Conservation (phyloP, 2,329 filamentous ascomycete species). For the Juglanconis sp. region DNA sequence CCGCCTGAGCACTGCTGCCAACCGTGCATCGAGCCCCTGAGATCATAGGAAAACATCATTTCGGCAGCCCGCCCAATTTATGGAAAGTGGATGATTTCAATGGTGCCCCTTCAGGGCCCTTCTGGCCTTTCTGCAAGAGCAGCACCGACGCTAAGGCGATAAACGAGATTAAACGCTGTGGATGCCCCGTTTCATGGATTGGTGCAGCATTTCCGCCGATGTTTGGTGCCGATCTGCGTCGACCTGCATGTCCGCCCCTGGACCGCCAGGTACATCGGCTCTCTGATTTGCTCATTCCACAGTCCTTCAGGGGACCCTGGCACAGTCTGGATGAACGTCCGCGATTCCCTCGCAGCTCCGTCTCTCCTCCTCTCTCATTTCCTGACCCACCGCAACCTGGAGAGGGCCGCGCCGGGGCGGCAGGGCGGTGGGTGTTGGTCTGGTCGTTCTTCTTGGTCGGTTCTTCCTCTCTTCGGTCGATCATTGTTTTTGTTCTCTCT, state of each 20-base stretch:
- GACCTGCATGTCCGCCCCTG: conserved; percentile 6
- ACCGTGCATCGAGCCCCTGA: conserved; percentile 3
- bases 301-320: conserved; percentile 16
- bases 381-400: conserved; percentile 12
- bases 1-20: background rate
- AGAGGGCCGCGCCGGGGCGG: background rate
- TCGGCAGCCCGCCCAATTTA: conserved; percentile 18
- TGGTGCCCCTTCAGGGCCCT: background rate
- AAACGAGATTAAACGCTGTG: conserved; percentile 17
- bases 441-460: conserved; percentile 15
- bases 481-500: conserved; percentile 12
- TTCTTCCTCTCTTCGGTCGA: conserved; percentile 14
- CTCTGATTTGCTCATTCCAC: conserved; percentile 14
- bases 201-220: conserved; percentile 10
- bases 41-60: conserved; percentile 13
- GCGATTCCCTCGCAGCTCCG: conserved; percentile 13
- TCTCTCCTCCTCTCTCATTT: conserved; percentile 19
- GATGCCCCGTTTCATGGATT: conserved; percentile 10
- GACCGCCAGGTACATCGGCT: conserved; percentile 14
- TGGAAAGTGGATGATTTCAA: conserved; percentile 17
- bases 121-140: conserved; percentile 3
- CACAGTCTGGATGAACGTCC: conserved; percentile 12
- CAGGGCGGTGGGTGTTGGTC: conserved; percentile 7
- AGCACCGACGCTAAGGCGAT: conserved; percentile 15
- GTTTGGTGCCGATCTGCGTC: conserved; percentile 14